Base-by-base conservation (phyloP, 202 grass and related monocot genomes). In the Miscanthus sacchariflorus region DNA sequence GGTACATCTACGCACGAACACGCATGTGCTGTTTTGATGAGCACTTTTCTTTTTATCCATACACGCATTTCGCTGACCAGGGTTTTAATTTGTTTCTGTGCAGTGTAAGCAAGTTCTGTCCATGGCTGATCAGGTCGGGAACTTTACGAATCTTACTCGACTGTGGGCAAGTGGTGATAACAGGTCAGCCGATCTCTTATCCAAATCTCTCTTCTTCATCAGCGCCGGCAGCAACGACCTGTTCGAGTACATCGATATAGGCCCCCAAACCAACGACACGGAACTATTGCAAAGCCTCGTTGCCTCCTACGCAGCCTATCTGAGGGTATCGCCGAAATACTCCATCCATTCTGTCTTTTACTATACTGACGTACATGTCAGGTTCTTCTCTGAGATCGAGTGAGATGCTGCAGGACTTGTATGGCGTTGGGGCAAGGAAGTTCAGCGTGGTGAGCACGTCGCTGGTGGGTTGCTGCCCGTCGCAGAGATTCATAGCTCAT, bases 151-250 rank as follows among this genome's bases (percentile, higher is more conserved):
- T 38, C 36, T 38, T 6, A 5, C 5, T 38, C 28, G 28, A 30
- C 28, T 30, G 28, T 30, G 28, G 28, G 28, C 28, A 30, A 30
- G 28, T 30, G 28, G 28, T 30, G 28, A 30, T 30, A 30, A 30
- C 28, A 30, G 28, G 28, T 30, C 2, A 30, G 28, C 28, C 30
- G 79, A 91, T 72, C 39, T 83, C 75, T 52, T 96, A 35, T 94
- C 92, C 68, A 86, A 65, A 15, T 96, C 96, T 30, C 65, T 96
- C 74, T 70, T 98, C 79, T 88, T 98, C 79, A 80, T 96, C 79
- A 96, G 87, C 85, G 45, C 74, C 11, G 96, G 96, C 65, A 93
- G 90, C 86, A 98, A 98, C 78, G 96, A 98, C 72, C 69, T 98
- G 83, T 96, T 98, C 75, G 96, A 76, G 88, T 79, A 66, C 46